Evolutionary conservation across 225 moss, liverwort and hornwort species (phyloP).

Genomic region (Asterella californica): DNA sequence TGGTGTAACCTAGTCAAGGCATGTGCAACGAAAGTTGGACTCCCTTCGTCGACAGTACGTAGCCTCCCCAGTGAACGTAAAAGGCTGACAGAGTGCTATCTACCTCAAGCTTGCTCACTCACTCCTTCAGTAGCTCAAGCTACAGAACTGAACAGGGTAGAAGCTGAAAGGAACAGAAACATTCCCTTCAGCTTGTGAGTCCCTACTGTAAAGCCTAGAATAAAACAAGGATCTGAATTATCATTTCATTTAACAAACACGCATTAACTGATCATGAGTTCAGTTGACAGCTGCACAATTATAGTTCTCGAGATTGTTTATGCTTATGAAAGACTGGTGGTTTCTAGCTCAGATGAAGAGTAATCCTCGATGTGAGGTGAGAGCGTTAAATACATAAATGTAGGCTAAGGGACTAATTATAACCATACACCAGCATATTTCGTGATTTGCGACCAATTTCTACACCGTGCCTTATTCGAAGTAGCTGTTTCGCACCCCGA

Average conservation of each 20-base stretch:
- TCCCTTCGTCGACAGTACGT: neutral
- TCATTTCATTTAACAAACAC: neutral
- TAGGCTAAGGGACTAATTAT: neutral
- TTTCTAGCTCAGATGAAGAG: neutral
- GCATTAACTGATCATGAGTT: neutral
- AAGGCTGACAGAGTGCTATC: neutral
- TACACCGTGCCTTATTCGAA: neutral
- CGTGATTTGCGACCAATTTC: neutral
- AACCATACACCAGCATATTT: neutral
- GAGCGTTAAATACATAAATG: too few species aligned
- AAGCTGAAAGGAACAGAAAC: too few species aligned
- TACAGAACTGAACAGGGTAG: neutral
- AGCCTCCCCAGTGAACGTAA: neutral
- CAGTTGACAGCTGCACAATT: neutral
- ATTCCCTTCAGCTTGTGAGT: neutral
- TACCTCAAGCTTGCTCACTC: neutral
- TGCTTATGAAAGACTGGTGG: neutral
- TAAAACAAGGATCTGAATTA: neutral
- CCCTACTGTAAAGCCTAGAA: neutral
- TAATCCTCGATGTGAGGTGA: neutral
- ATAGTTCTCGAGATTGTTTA: neutral
- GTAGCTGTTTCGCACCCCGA: neutral
- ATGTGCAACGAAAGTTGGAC: neutral
- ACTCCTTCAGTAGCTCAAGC: neutral
- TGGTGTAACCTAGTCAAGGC: neutral